These are phyloP conservation scores for Collybia mongolica DNA, from an alignment of 768 basidiomycete species.

Conservation along the genomic window DNA sequence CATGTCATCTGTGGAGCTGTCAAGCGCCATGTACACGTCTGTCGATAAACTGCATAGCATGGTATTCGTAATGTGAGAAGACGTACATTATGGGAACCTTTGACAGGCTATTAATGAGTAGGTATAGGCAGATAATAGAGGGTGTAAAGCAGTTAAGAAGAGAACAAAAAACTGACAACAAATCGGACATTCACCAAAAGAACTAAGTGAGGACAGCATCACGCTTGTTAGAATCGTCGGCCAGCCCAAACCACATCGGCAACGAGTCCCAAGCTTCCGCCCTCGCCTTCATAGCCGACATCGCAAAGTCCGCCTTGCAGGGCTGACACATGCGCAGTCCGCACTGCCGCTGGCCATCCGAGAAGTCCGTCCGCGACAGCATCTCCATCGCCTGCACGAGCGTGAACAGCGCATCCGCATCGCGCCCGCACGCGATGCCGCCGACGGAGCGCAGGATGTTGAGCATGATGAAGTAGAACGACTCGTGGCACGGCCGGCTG, in stretches of 20 bases:
- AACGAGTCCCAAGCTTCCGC: slow-evolving; percentile 62
- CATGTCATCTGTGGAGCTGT: too few relatives aligned
- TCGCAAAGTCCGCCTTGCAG: slow-evolving; percentile 49
- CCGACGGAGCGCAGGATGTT: slow-evolving; percentile 70
- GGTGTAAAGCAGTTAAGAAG: too few relatives aligned
- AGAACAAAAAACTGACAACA: too few relatives aligned
- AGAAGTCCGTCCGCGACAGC: slow-evolving; percentile 69
- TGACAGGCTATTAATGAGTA: too few relatives aligned
- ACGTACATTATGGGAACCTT: too few relatives aligned
- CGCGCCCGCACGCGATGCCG: slow-evolving; percentile 69
- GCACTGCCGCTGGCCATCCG: slow-evolving; percentile 54
- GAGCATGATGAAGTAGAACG: slow-evolving; percentile 75
- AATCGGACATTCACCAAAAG: too few relatives aligned
- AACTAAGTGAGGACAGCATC: too few relatives aligned
- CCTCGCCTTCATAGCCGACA: slow-evolving; percentile 34
- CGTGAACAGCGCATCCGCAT: slow-evolving; percentile 73
- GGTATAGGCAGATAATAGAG: too few relatives aligned
- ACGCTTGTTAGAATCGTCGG: too few relatives aligned
- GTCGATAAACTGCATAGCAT: too few relatives aligned
- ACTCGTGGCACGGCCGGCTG: slow-evolving; percentile 53
- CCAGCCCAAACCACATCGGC: slow-evolving; percentile 64
- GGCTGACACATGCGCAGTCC: slow-evolving; percentile 53
- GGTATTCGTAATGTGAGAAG: too few relatives aligned
- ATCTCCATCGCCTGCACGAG: slow-evolving; percentile 69
- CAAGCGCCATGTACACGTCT: too few relatives aligned